Evolutionary conservation across 73 alveolate species (phyloP).

Genomic region (Loxodes magnus): DNA sequence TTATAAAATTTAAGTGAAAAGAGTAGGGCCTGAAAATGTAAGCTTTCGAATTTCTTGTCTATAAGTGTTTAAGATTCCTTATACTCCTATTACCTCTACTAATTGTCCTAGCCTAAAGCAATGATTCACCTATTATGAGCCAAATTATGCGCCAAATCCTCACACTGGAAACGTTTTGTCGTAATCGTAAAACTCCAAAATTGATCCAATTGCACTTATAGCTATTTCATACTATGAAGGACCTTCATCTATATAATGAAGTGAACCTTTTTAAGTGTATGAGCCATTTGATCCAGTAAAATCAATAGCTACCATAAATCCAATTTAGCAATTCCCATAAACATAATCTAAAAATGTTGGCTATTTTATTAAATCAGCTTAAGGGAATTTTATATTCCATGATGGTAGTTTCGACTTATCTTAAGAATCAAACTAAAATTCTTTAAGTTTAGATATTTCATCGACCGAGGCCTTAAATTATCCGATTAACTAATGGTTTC

Average conservation of each 20-base stretch:
- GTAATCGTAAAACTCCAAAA: slow-evolving; percentile 62
- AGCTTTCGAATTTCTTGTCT: slow-evolving; percentile 26
- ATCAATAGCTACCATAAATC: slow-evolving; percentile 73
- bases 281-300: slow-evolving; percentile 85
- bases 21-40: slow-evolving; percentile 71
- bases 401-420: no score
- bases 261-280: slow-evolving; percentile 26
- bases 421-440: slow-evolving; percentile 18
- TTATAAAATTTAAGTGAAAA: slow-evolving; percentile 41
- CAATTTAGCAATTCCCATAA: slow-evolving; percentile 62
- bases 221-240: slow-evolving; percentile 66
- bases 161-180: slow-evolving; percentile 69
- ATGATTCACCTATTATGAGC: no score
- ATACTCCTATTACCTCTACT: slow-evolving; percentile 52
- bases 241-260: slow-evolving; percentile 19
- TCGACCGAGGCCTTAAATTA: slow-evolving; percentile 24
- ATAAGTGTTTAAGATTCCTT: slow-evolving; percentile 44
- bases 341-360: slow-evolving; percentile 51
- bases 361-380: no score
- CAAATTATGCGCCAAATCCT: no score
- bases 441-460: slow-evolving; percentile 16
- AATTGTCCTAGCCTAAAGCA: slow-evolving; percentile 64
- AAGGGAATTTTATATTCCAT: no score
- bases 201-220: slow-evolving; percentile 47
- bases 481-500: slow-evolving; percentile 53